A percentile compares a stretch with the other conserved stretches of the same genome.
These are phyloP conservation scores for Coprinopsis strossmayeri DNA, from an alignment of 768 basidiomycete genomes.

Conservation along the genomic window DNA sequence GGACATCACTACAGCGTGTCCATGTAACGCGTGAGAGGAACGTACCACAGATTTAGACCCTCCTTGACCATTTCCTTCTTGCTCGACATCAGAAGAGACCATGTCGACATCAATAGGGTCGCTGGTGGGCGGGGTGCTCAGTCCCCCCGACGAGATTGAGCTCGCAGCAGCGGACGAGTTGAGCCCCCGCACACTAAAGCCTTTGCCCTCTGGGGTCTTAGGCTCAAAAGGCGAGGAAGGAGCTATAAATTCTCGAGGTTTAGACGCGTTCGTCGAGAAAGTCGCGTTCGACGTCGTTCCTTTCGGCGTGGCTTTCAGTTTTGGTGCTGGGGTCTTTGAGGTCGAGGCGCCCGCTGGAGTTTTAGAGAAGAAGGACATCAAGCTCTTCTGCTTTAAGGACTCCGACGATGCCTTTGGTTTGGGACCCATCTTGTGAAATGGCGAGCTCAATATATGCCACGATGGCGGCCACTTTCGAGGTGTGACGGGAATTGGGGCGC, in stretches of 20 bases:
- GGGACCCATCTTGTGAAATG: constrained; percentile 27
- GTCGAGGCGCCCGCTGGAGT: constrained; percentile 16
- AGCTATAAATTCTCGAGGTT: constrained; percentile 9
- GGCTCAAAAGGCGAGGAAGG: constrained; percentile 29
- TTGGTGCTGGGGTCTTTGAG: constrained; percentile 18
- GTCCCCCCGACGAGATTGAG: constrained; percentile 40
- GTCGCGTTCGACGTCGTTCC: constrained; percentile 13
- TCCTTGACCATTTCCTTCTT: constrained; percentile 20
- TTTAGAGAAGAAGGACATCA: constrained; percentile 62
- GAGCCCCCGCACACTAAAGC: constrained; percentile 18
- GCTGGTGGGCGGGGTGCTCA: constrained; percentile 71
- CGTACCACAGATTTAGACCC: neutral
- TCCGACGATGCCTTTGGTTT: constrained; percentile 36
- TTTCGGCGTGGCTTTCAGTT: constrained; percentile 16
- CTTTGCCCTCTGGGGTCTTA: constrained; percentile 33
- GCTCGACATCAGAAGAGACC: constrained; percentile 46
- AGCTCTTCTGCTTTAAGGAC: constrained; percentile 62
- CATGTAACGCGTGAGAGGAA: neutral
- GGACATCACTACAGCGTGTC: constrained; percentile 7
- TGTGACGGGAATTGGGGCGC: too few relatives aligned
- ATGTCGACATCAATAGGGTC: constrained; percentile 76
- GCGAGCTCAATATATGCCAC: neutral
- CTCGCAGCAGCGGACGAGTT: constrained; percentile 35
- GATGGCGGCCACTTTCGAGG: too few relatives aligned
- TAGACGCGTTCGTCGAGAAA: constrained; percentile 25